A percentile compares a stretch with the other conserved stretches of the same genome.
phyloP scores from a whole-genome alignment of 345 rosid genomes.

The Brassica juncea region DNA sequence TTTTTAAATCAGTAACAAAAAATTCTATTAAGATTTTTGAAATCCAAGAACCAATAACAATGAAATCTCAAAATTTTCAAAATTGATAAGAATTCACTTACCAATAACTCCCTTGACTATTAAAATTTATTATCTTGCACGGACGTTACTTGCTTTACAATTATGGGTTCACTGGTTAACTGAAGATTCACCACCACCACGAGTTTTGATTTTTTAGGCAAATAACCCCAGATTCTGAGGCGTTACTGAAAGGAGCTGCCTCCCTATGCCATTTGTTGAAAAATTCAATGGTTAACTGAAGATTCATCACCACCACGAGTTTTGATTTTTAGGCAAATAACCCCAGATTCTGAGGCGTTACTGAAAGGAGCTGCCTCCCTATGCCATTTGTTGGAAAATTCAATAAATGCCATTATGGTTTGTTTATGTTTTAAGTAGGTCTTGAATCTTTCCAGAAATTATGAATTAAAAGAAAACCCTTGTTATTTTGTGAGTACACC shows the following conservation, averaged over 20 bases:
- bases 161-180: background rate
- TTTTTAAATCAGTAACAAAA: no score
- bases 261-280: slow-evolving; percentile 22
- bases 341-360: slow-evolving; percentile 28
- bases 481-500: slow-evolving; percentile 33
- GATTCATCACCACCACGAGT: slow-evolving; percentile 32
- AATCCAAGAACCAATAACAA: no score
- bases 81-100: no score
- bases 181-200: slow-evolving; percentile 34
- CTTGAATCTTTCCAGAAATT: slow-evolving; percentile 27
- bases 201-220: slow-evolving; percentile 10
- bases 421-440: background rate
- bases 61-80: no score
- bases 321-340: slow-evolving; percentile 20
- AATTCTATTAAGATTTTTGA: no score
- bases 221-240: slow-evolving; percentile 19
- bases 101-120: no score
- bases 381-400: slow-evolving; percentile 28
- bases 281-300: slow-evolving; percentile 11
- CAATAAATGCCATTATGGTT: slow-evolving; percentile 2
- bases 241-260: slow-evolving; percentile 19
- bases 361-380: slow-evolving; percentile 3
- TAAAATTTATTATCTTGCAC: slow-evolving; percentile 5
- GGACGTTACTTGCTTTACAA: background rate
- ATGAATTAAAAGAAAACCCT: background rate